These are phyloP conservation scores for Mycosphaerella sp. DNA, from an alignment of 2,329 filamentous ascomycete genomes.

Conservation along the genomic window DNA sequence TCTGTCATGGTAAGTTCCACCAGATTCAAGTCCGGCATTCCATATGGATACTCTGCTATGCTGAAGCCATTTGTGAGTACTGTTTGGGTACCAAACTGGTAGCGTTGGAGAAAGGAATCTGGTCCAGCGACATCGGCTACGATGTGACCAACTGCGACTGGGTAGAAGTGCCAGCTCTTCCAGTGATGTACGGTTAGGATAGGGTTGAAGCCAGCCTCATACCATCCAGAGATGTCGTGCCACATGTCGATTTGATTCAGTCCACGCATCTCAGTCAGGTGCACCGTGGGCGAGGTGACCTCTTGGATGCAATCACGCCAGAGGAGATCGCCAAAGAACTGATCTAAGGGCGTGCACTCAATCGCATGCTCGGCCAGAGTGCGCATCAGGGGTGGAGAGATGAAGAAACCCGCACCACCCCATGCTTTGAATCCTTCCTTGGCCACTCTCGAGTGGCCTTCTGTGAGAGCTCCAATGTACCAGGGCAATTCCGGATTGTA, in stretches of 20 bases:
- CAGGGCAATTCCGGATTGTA: slow-evolving; percentile 20
- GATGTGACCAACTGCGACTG: slow-evolving; percentile 21
- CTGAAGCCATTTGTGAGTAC: slow-evolving; percentile 29
- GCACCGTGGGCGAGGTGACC: slow-evolving; percentile 26
- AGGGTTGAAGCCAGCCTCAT: slow-evolving; percentile 25
- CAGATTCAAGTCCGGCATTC: slow-evolving; percentile 26
- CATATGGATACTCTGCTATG: slow-evolving; percentile 25
- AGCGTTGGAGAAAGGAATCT: slow-evolving; percentile 27
- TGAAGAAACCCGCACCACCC: slow-evolving; percentile 29
- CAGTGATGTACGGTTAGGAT: slow-evolving; percentile 29
- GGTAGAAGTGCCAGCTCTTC: slow-evolving; percentile 29
- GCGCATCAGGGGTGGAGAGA: slow-evolving; percentile 27
- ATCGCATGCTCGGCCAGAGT: slow-evolving; percentile 21
- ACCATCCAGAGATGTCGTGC: slow-evolving; percentile 27
- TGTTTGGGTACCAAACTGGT: slow-evolving; percentile 22
- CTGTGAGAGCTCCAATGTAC: slow-evolving; percentile 28
- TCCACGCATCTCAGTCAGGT: slow-evolving; percentile 25
- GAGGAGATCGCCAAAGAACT: slow-evolving; percentile 25
- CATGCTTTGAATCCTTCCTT: slow-evolving; percentile 30
- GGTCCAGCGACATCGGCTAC: slow-evolving; percentile 26
- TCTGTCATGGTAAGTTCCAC: slow-evolving; percentile 28
- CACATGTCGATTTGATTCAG: slow-evolving; percentile 29
- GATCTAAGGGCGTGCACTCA: slow-evolving; percentile 21
- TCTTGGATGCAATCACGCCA: slow-evolving; percentile 28
- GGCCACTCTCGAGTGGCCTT: slow-evolving; percentile 24